Conservation (phyloP, 1,284 basidiomycete genomes). For the Microbotryomycetes sp. region DNA sequence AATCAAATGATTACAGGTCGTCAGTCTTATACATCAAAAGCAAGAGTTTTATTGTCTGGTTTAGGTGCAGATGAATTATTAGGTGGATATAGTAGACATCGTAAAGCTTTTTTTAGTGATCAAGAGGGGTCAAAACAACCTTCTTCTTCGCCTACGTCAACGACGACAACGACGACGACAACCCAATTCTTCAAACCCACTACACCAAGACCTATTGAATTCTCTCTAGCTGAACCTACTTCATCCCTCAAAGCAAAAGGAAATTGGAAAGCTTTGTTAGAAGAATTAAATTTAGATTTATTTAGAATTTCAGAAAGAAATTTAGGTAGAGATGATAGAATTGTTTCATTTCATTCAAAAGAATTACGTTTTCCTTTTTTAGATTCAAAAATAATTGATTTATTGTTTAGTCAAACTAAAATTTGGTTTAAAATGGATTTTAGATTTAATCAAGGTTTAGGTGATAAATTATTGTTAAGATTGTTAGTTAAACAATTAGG, state of each 20-base stretch:
- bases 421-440: slow-evolving; percentile 76
- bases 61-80: slow-evolving; percentile 92
- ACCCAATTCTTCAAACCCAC: slow-evolving; percentile 43
- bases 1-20: no score
- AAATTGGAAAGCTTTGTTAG: slow-evolving; percentile 79
- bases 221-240: neutral
- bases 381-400: slow-evolving; percentile 66
- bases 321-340: slow-evolving; percentile 85
- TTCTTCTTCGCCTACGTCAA: neutral
- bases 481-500: slow-evolving; percentile 62
- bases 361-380: slow-evolving; percentile 88
- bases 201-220: neutral
- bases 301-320: slow-evolving; percentile 78
- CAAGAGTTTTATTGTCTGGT: slow-evolving; percentile 81
- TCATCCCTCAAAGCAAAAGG: slow-evolving; percentile 53
- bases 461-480: slow-evolving; percentile 82
- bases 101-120: slow-evolving; percentile 55
- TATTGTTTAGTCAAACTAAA: slow-evolving; percentile 61
- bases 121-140: slow-evolving; percentile 4
- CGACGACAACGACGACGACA: slow-evolving; percentile 35
- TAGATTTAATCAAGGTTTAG: slow-evolving; percentile 55
- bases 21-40: slow-evolving; percentile 63
- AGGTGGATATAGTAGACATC: slow-evolving; percentile 87
- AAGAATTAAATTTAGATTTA: slow-evolving; percentile 88
- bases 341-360: slow-evolving; percentile 79